Base-by-base conservation (phyloP, 2,329 filamentous ascomycete genomes). In the Rhinocladiella similis region DNA sequence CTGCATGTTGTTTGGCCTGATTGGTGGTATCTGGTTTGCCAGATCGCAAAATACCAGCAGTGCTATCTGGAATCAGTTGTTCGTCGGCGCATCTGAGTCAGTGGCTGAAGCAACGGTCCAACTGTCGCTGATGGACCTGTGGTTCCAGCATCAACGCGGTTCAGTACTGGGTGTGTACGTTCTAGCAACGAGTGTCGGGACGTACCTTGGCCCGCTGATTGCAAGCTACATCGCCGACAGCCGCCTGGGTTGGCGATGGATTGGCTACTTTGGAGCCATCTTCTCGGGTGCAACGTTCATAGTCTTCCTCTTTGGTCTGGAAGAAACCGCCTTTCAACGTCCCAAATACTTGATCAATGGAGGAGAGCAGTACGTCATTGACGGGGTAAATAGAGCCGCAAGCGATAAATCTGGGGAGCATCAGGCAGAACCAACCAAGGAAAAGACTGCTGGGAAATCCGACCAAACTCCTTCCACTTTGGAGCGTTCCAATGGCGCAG, bases 81-180 rank as follows among this genome's bases (percentile, higher is more conserved):
- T 83, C 53, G 79, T 83, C 2, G 81, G 81, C 14, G 80, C 80
- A 2, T 83, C 81, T 3, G 80, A 83, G 67, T 75, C 79, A 7
- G 80, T 80, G 41, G 80, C 79, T 1, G 81, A 84, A 66, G 81
- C 81, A 0, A 75, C 80, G 27, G 81, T 80, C 5, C 81, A 84
- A 63, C 68, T 83, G n/a, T 82, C 80, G 1, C 70, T 84, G 25
- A 78, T 81, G 6, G 81, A 83, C 61, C 73, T 83, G 27, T 83
- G 81, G 71, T 83, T 80, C 59, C 78, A 83, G 68, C 81, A 84
- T 62, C 80, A 81, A 57, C 76, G 80, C 42, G 81, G 81, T 39
- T 74, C 75, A 1, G 78, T 80, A 1, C 71, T 83, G 5, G 81
- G 81, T 54, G 65, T 83, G 22, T 84, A 83, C 62, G 80, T 82